Evolutionary conservation across 768 basidiomycete species (phyloP), one percentile per base, ranked within the genome.

Genomic region (Artomyces pyxidatus): DNA sequence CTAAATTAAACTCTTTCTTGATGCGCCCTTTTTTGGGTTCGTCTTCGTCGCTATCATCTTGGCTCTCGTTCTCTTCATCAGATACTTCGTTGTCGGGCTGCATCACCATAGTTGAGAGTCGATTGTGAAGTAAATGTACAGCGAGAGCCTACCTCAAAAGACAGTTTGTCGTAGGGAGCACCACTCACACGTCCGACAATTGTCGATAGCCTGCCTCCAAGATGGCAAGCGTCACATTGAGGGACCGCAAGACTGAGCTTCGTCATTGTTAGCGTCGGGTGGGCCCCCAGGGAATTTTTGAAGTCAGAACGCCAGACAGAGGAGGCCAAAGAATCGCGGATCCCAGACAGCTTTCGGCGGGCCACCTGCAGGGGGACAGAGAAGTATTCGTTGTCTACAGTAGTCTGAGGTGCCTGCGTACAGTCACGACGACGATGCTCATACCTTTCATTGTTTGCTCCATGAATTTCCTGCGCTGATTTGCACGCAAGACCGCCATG

Each of bases 221-320:
- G 71, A 64, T 84, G 77, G 62, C 92, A 95, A 19, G 88, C 91
- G 63, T 93, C 87, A 60, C 92, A 96, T 16, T 68, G 68, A 2
- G 81, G 78, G 19, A 78, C 65, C 12, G 79, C 65, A 56, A 80
- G 80, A 14, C 77, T 69, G 47, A 91, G 63, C 22, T 58, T 58
- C 22, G 69, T 55, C 32, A 87, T 60, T 16, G 74, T 68, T 47
- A 91, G 78, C 1, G 74, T 67, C 0, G 92, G 91, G 62, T 81
- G 83, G 42, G 55, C 76, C 59, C 85, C 77, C 12, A 96, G 63
- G 2, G 71, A 59, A 37, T 71, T 73, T 56, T 77, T 88, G 68
- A 86, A 89, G 10, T 75, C 71, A 2, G 81, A 72, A 49, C 73
- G 70, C 92, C 92, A 96, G 10, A 88, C 77, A 1, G 88, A 88